A percentile compares a stretch with the other conserved stretches of the same genome.
These are phyloP conservation scores for Plasmodium coatneyi DNA, from an alignment of 169 alveolate genomes.

Conservation along the genomic window DNA sequence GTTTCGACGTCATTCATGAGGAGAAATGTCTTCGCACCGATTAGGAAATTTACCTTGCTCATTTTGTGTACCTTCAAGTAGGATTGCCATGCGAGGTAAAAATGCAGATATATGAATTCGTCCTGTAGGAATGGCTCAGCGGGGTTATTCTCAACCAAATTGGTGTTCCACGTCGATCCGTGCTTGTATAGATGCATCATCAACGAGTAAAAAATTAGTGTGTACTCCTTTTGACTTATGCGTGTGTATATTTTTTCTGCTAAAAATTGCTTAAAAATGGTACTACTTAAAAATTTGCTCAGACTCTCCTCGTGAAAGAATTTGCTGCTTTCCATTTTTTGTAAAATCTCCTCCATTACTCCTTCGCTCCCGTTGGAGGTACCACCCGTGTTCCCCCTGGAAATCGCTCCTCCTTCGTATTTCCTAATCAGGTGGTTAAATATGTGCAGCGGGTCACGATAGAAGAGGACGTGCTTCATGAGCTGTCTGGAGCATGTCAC, in stretches of 20 bases:
- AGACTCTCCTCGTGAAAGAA: not conserved
- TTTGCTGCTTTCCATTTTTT: constrained; percentile 5
- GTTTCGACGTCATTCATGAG: constrained; percentile 22
- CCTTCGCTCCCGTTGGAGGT: not conserved
- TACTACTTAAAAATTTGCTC: constrained; percentile 5
- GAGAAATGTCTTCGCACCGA: constrained; percentile 28
- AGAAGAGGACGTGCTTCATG: constrained; percentile 6
- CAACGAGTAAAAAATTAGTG: constrained; percentile 38
- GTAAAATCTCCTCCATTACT: not conserved
- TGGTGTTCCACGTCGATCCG: not conserved
- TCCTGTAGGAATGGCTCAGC: not conserved
- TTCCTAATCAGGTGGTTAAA: constrained; percentile 13
- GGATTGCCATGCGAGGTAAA: constrained; percentile 23
- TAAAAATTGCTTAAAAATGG: constrained; percentile 29
- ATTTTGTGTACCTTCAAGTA: constrained; percentile 23
- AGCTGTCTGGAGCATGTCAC: not conserved
- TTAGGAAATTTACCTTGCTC: constrained; percentile 44
- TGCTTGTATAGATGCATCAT: constrained; percentile 60
- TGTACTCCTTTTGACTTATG: constrained; percentile 40
- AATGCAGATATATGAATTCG: constrained; percentile 32
- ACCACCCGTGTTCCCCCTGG: not conserved
- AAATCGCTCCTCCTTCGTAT: not conserved
- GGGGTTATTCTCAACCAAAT: not conserved
- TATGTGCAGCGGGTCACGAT: constrained; percentile 47
- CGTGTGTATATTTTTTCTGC: not conserved